phyloP scores from a whole-genome alignment of 1,284 basidiomycete species.

The Laetiporus sulphureus region DNA sequence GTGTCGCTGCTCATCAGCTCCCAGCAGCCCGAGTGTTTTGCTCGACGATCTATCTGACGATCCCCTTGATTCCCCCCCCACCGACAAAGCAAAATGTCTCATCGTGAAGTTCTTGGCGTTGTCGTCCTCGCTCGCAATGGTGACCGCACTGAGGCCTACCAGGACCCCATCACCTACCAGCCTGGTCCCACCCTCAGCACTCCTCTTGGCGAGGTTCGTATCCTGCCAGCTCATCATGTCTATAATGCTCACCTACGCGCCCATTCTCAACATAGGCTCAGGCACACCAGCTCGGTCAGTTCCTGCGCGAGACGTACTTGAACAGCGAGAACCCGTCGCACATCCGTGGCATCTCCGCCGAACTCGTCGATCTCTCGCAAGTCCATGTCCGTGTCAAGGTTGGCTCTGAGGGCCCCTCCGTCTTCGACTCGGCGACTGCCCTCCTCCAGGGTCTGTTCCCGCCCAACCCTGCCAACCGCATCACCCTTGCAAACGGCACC shows the following conservation, averaged over 20 bases:
- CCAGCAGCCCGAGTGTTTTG: constrained; percentile 5
- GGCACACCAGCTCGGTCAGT: constrained; percentile 63
- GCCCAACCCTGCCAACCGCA: constrained; percentile 61
- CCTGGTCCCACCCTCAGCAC: constrained; percentile 73
- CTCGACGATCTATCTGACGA: neutral
- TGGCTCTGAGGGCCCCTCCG: constrained; percentile 77
- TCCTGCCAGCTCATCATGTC: neutral
- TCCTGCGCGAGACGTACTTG: constrained; percentile 68
- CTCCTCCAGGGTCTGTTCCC: constrained; percentile 78
- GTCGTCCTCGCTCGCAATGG: constrained; percentile 82
- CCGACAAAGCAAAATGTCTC: constrained; percentile 35
- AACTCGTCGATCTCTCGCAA: constrained; percentile 65
- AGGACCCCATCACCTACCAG: constrained; percentile 66
- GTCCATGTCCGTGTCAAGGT: constrained; percentile 74
- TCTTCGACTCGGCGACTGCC: constrained; percentile 77
- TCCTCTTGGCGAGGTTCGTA: constrained; percentile 70
- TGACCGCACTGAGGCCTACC: constrained; percentile 66
- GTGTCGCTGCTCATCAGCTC: too few relatives aligned
- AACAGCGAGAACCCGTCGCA: constrained; percentile 53
- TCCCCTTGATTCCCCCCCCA: neutral
- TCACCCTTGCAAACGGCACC: constrained; percentile 72
- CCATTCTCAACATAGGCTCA: constrained; percentile 41
- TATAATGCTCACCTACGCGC: neutral
- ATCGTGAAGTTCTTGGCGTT: constrained; percentile 65
- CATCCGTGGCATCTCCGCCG: constrained; percentile 59